Evolutionary conservation across 371 early-diverging fungal species (phyloP), one percentile per base, ranked within the genome.

Genomic region (Rhizopus microsporus): DNA sequence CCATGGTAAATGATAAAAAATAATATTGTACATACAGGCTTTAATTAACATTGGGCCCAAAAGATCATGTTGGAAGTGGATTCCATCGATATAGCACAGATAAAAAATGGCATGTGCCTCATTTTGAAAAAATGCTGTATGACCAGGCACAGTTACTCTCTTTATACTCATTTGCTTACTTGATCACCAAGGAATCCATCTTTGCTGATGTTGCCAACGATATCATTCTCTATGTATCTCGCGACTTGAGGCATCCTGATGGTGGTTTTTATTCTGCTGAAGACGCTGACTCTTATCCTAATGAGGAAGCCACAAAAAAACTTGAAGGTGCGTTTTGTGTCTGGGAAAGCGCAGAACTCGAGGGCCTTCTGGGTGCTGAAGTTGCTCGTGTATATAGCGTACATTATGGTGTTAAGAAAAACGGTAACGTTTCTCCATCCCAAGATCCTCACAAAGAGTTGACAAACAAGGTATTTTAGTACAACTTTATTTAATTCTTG

Each of bases 231-330:
- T 88, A 88, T 57, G 79, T 86, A 4, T 60, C 65, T 13, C 70
- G 80, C 0, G 81, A 86, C 66, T 62, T 88, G 16, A 58, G 59
- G 10, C 65, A 75, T 49, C 46, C 68, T 4, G 60, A 75, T 7
- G 86, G 86, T 1, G 89, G 77, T 0, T 88, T 86, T 59, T 88
- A 82, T 62, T 84, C 81, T n/a, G 89, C 87, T 29, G 86, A 88
- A 67, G 89, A 88, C 65, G 89, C 89, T 17, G 89, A 88, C 64
- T 84, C 86, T 8, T 58, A 71, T n/a, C 83, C 87, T 7, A 55
- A 52, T 4, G 53, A 61, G 3, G 71, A 59, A 7, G 65, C 78
- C 1, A 6, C 59, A 4, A 70, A 80, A 45, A 82, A 83, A 54
- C 46, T 69, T 15, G 89, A 88, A 77, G 89, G 89, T 3, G 89